Base-by-base conservation (phyloP, 352 stramenopile species). In the Globisporangium solare region DNA sequence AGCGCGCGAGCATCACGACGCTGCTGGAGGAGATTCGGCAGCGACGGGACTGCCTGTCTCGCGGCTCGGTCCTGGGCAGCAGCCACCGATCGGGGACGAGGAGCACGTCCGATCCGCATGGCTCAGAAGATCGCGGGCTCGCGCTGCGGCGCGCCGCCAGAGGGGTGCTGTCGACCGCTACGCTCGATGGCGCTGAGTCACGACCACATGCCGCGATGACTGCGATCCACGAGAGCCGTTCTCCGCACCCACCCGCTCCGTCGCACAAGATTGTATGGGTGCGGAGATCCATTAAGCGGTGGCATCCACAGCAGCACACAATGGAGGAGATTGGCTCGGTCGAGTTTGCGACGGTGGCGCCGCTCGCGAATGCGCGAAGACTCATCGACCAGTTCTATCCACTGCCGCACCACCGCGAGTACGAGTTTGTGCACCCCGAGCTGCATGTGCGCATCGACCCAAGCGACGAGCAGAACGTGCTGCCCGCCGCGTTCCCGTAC, bases 341-440 rank as follows among this genome's bases (percentile, higher is more conserved):
- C 41, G 67, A 72, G 47, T 72, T 75, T 24, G 43, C 63, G 31
- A 66, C 52, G 4, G 27, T 62, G 20, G 60, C 67, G 7, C 57
- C 64, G 22, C 60, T 75, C 31, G 67, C 57, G 8, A 61, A 58
- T 37, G 54, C 64, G 46, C 60, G 64, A 2, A n/a, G 20, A 13
- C 67, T 74, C 21, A 56, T 74, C 27, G 53, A 70, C 32, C 60
- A 71, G 51, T 74, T 74, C 51, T 67, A 70, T 31, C 67, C 64
- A 17, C 43, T 67, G n/a, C 56, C 63, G 0, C 55, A 51, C 51
- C 47, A 61, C 11, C 67, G 60, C 48, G 46, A 57, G 20, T 71
- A 67, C 60, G 56, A 63, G 24, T 74, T 74, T 43, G 57, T 55
- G 43, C 52, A 74, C 43, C 67, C 63, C 15, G 22, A 18, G 8